A percentile compares a stretch with the other conserved stretches of the same genome.
phyloP scores from a whole-genome alignment of 306 rosid species.

The Prunus persica region DNA sequence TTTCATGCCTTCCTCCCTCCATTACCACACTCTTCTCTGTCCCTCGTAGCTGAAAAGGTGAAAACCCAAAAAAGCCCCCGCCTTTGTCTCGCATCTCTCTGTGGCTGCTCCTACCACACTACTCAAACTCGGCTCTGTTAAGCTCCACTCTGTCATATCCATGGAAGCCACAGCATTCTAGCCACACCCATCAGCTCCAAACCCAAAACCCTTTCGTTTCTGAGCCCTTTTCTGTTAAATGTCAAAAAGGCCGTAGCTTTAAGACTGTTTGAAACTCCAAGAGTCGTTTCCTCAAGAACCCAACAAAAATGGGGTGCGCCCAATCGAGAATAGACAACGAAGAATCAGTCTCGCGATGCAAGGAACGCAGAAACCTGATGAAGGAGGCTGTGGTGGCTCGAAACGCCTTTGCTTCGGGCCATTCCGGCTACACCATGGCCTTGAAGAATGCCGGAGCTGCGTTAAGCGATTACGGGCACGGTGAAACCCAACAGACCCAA shows the following conservation, averaged over 20 bases:
- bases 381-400: constrained; percentile 72
- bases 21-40: background rate
- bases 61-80: background rate
- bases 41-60: background rate
- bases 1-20: constrained; percentile 12
- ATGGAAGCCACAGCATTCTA: constrained; percentile 5
- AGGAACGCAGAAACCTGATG: constrained; percentile 64
- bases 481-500: constrained; percentile 49
- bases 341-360: constrained; percentile 77
- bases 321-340: constrained; percentile 86
- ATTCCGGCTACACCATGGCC: constrained; percentile 65
- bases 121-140: background rate
- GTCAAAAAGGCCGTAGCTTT: background rate
- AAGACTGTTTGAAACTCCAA: background rate
- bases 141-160: background rate
- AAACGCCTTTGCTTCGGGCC: constrained; percentile 81
- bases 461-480: constrained; percentile 69
- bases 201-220: background rate
- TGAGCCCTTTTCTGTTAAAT: background rate
- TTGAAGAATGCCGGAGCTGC: constrained; percentile 89
- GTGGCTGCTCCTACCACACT: background rate
- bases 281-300: background rate
- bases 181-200: background rate
- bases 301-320: constrained; percentile 67
- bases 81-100: background rate